Evolutionary conservation across 2,329 filamentous ascomycete genomes (phyloP), one percentile per base, ranked within the genome.

Genomic region (Neofusicoccum ribis): DNA sequence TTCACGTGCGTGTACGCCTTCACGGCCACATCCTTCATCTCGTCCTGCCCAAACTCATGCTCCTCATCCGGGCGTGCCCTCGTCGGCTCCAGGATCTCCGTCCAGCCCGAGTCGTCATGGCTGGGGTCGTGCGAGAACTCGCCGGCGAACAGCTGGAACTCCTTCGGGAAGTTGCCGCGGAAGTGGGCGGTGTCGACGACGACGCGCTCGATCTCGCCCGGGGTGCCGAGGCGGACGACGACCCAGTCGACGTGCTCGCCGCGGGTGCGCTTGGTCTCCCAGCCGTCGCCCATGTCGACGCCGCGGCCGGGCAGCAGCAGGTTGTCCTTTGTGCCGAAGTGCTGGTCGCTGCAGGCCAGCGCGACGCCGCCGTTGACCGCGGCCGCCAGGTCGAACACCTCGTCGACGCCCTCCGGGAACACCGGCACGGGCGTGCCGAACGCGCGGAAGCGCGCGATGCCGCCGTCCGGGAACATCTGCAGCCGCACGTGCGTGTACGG

Each of bases 211-310:
- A 91, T 84, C 66, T 82, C 82, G 7, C 87, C 89, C 4, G 86
- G 83, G 0, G 86, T 85, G 27, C 91, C 91, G 20, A 95, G 85
- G 54, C 86, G 85, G 68, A 95, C 86, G 69, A 94, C 87, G n/a
- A 88, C 83, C 91, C 92, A 95, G 77, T 95, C 91, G 20, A 91
- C 80, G 76, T 95, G 91, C 76, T 86, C 88, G 59, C 84, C 87
- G 58, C 92, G 82, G 41, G 90, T 92, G 63, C 91, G 85, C 69
- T 89, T 87, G 64, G 91, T 95, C 79, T 95, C 91, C 91, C 92
- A 95, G 7, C 91, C 92, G 75, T 94, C 91, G 59, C 91, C 90
- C 91, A 95, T 95, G 78, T 95, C 90, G 75, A 89, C 88, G 47
- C 91, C 91, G 31, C 91, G 84, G 2, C 90, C 91, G 0, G 91